phyloP scores from a whole-genome alignment of 306 rosid species.

The Prosopis cineraria region DNA sequence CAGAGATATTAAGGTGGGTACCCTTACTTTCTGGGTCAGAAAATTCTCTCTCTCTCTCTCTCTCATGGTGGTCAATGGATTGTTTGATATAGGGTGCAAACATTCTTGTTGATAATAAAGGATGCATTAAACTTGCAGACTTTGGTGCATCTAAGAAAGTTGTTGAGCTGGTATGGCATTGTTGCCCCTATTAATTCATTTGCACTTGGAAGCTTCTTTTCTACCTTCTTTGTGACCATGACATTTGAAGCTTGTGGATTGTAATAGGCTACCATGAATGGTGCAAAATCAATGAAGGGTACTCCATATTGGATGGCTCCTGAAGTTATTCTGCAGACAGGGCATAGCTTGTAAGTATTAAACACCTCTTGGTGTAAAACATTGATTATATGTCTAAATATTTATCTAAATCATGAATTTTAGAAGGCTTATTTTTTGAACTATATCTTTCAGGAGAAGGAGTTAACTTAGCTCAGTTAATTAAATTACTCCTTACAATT shows the following conservation, averaged over 20 bases:
- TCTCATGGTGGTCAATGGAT: conserved; percentile 20
- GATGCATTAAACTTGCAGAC: conserved; percentile 96
- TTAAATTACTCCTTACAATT: background rate
- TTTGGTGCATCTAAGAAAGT: conserved; percentile 98
- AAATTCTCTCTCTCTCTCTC: background rate
- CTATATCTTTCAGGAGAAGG: background rate
- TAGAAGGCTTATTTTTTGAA: conserved; percentile 15
- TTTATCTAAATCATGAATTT: background rate
- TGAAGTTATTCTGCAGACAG: conserved; percentile 93
- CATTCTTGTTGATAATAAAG: conserved; percentile 94
- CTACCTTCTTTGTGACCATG: conserved; percentile 19
- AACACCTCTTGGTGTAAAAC: conserved; percentile 12
- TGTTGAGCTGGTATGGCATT: conserved; percentile 76
- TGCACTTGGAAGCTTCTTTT: conserved; percentile 22
- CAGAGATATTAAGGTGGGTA: conserved; percentile 85
- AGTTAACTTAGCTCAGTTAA: background rate
- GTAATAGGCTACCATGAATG: conserved; percentile 81
- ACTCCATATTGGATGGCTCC: conserved; percentile 99
- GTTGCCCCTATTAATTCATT: conserved; percentile 26
- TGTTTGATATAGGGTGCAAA: conserved; percentile 80
- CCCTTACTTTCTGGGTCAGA: conserved; percentile 18
- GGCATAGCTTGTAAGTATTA: conserved; percentile 86
- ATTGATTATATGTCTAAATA: background rate
- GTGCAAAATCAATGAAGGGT: conserved; percentile 96
- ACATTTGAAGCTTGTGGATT: conserved; percentile 30